phyloP scores from a whole-genome alignment of 2,329 filamentous ascomycete species.

The Beauveria brongniartii region DNA sequence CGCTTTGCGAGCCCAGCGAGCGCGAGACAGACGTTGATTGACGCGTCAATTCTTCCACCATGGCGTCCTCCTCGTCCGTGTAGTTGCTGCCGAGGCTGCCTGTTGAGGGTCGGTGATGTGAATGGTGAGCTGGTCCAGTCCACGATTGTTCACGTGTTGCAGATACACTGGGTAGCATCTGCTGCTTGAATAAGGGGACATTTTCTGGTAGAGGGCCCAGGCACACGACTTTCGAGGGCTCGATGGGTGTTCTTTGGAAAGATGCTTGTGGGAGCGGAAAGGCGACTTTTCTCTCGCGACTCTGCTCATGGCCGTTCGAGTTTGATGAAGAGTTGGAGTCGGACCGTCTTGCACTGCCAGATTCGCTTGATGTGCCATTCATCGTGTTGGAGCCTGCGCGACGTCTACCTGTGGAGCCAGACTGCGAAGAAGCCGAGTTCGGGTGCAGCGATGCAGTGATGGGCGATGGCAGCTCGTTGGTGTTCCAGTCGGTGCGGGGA shows the following conservation, averaged over 20 bases:
- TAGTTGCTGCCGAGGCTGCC: slow-evolving; percentile 50
- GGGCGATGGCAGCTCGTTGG: slow-evolving; percentile 36
- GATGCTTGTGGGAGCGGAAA: slow-evolving; percentile 16
- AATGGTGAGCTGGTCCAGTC: not conserved
- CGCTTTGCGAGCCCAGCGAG: not conserved
- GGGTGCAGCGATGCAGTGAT: slow-evolving; percentile 25
- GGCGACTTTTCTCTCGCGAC: slow-evolving; percentile 11
- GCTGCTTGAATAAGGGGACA: slow-evolving; percentile 24
- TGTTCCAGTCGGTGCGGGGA: slow-evolving; percentile 36
- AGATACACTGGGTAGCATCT: slow-evolving; percentile 3
- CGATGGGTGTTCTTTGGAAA: slow-evolving; percentile 42
- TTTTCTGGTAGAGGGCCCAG: slow-evolving; percentile 46
- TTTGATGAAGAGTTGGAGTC: slow-evolving; percentile 19
- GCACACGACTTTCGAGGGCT: slow-evolving; percentile 44
- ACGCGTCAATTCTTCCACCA: slow-evolving; percentile 21
- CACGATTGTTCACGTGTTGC: not conserved
- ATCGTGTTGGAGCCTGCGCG: slow-evolving; percentile 8
- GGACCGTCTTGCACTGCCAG: slow-evolving; percentile 21
- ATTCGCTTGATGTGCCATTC: slow-evolving; percentile 15
- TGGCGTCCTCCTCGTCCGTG: slow-evolving; percentile 43
- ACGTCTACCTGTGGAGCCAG: slow-evolving; percentile 13
- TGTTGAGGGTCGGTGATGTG: slow-evolving; percentile 17
- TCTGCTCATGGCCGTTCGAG: slow-evolving; percentile 16
- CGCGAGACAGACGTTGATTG: slow-evolving; percentile 15
- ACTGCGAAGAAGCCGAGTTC: slow-evolving; percentile 15